Conservation (phyloP, 768 basidiomycete species). For the Serpula lacrymans region DNA sequence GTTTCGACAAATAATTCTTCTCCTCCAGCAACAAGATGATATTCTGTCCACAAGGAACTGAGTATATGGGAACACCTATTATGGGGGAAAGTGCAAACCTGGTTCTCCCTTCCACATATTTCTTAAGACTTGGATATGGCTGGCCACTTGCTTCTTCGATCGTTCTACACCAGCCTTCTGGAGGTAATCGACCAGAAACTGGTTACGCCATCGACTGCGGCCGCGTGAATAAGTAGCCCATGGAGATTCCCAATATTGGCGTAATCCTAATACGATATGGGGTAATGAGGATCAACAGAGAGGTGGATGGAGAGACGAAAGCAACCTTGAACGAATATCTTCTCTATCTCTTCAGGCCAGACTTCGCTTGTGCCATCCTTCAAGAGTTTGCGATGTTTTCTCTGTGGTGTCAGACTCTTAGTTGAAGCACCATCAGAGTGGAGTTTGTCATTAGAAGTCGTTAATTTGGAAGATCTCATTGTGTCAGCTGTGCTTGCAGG, state of each 20-base stretch:
- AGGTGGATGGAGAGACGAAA: constrained; percentile 2
- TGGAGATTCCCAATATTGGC: constrained; percentile 76
- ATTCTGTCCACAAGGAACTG: constrained; percentile 45
- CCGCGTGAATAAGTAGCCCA: constrained; percentile 80
- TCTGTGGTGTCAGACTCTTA: constrained; percentile 56
- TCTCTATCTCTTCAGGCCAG: constrained; percentile 79
- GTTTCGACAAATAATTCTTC: constrained; percentile 63
- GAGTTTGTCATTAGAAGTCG: constrained; percentile 16
- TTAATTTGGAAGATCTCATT: constrained; percentile 22
- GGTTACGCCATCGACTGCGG: constrained; percentile 78
- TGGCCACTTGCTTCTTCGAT: constrained; percentile 87
- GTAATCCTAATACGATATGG: constrained; percentile 47
- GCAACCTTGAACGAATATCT: constrained; percentile 71
- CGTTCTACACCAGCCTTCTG: constrained; percentile 65
- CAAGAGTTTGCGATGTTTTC: constrained; percentile 81
- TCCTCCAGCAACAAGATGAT: constrained; percentile 75
- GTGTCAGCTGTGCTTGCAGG: background rate
- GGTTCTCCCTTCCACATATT: constrained; percentile 88
- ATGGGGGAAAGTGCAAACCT: constrained; percentile 39
- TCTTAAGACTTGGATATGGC: constrained; percentile 78
- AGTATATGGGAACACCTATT: constrained; percentile 5
- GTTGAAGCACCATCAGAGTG: constrained; percentile 9
- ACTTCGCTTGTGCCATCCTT: constrained; percentile 78
- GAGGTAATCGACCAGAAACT: constrained; percentile 81
- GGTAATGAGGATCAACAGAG: constrained; percentile 4